These are phyloP conservation scores for Malus orientalis DNA, from an alignment of 306 rosid species.

Conservation along the genomic window DNA sequence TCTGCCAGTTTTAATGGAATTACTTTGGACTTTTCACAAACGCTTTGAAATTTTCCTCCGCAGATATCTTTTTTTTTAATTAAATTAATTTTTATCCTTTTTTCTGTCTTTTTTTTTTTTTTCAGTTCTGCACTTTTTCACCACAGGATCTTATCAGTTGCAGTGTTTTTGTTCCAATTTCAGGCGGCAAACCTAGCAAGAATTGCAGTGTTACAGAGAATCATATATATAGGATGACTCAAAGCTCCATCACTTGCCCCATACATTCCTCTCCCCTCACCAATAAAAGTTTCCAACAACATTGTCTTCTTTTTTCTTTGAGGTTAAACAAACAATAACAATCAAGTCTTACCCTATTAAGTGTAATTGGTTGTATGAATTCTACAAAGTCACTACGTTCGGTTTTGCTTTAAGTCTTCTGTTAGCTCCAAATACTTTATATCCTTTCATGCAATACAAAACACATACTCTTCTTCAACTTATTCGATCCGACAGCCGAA, in stretches of 20 bases:
- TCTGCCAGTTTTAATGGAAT: slow-evolving; percentile 24
- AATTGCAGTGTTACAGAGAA: slow-evolving; percentile 45
- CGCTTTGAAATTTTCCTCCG: slow-evolving; percentile 24
- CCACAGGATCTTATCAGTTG: slow-evolving; percentile 43
- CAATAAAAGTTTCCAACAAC: slow-evolving; percentile 7
- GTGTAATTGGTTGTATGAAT: too few species aligned
- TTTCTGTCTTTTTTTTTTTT: background rate
- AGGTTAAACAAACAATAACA: background rate
- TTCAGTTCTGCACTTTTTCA: slow-evolving; percentile 12
- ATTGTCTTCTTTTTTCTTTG: background rate
- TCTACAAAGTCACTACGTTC: too few species aligned
- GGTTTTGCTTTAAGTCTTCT: too few species aligned
- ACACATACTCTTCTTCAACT: too few species aligned
- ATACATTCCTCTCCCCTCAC: slow-evolving; percentile 76
- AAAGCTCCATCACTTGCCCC: slow-evolving; percentile 71
- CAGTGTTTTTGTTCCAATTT: slow-evolving; percentile 41
- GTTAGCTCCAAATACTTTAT: too few species aligned
- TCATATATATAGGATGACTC: slow-evolving; percentile 41
- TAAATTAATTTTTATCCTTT: background rate
- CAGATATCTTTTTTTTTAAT: background rate
- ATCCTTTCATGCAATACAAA: too few species aligned
- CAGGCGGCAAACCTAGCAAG: slow-evolving; percentile 48
- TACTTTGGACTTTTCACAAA: slow-evolving; percentile 15
- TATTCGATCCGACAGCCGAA: rapidly evolving
- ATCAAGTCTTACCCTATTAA: too few species aligned